Percentiles rank a stretch among this genome's conserved stretches.
Conservation (phyloP, 176 grass and related monocot species). For the Microstegium vimineum region DNA sequence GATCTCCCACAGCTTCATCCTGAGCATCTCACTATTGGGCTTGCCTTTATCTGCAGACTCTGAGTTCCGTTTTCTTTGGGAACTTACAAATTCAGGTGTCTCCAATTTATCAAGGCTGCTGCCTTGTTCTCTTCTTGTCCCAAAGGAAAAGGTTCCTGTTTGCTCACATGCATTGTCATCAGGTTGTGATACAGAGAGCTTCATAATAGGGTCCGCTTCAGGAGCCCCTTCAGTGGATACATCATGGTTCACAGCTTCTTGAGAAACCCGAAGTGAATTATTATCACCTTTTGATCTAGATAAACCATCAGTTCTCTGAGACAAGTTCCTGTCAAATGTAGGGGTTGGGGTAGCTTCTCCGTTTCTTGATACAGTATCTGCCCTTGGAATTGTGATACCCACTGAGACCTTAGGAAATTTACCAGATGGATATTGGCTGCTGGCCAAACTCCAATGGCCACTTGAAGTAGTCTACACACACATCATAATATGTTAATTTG, state of each 20-base stretch:
- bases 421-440: slow-evolving; percentile 53
- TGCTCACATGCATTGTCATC: slow-evolving; percentile 31
- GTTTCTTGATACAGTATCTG: slow-evolving; percentile 20
- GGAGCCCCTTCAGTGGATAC: slow-evolving; percentile 39
- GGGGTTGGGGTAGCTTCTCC: slow-evolving; percentile 20
- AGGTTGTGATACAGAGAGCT: slow-evolving; percentile 39
- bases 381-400: slow-evolving; percentile 51
- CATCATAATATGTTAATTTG: slow-evolving; percentile 7
- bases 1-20: slow-evolving; percentile 84
- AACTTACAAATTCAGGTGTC: slow-evolving; percentile 38
- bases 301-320: slow-evolving; percentile 43
- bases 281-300: slow-evolving; percentile 32
- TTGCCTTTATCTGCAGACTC: slow-evolving; percentile 39
- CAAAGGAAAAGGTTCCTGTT: slow-evolving; percentile 46
- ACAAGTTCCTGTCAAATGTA: slow-evolving; percentile 36
- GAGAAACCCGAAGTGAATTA: slow-evolving; percentile 24
- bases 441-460: slow-evolving; percentile 59
- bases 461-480: slow-evolving; percentile 51
- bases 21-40: slow-evolving; percentile 48
- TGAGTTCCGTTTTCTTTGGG: slow-evolving; percentile 25
- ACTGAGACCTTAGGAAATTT: slow-evolving; percentile 88
- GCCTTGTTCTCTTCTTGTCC: slow-evolving; percentile 39
- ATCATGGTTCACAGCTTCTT: slow-evolving; percentile 37
- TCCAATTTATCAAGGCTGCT: slow-evolving; percentile 31
- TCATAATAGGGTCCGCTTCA: slow-evolving; percentile 33